A percentile compares a stretch with the other conserved stretches of the same genome.
These are phyloP conservation scores for Candida argentea DNA, from an alignment of 805 yeast species.

Conservation along the genomic window DNA sequence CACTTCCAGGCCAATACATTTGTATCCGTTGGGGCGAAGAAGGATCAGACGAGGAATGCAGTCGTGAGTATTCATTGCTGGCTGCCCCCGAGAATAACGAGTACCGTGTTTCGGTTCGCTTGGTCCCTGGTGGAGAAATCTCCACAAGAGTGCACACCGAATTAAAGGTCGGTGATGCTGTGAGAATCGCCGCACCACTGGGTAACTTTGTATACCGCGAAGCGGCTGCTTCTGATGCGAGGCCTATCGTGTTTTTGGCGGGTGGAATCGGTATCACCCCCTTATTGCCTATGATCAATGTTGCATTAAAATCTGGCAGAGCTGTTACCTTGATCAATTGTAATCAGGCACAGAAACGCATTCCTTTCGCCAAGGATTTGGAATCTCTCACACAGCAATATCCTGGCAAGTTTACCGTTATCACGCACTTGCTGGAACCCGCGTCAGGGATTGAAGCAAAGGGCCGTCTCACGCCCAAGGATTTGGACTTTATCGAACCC, in stretches of 20 bases:
- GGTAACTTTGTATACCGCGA: conserved; percentile 36
- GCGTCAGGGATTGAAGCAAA: conserved; percentile 6
- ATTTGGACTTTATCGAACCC: conserved; percentile 12
- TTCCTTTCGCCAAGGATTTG: conserved; percentile 18
- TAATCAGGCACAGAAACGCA: conserved; percentile 9
- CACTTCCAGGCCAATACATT: conserved; percentile 39
- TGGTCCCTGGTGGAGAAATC: conserved; percentile 36
- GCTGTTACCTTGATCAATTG: conserved; percentile 26
- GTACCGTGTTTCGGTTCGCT: conserved; percentile 50
- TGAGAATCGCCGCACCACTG: conserved; percentile 48
- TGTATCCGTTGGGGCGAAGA: conserved; percentile 23
- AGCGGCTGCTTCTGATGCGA: conserved; percentile 10
- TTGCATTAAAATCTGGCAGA: conserved; percentile 21
- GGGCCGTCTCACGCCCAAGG: conserved; percentile 7
- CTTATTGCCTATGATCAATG: conserved; percentile 40
- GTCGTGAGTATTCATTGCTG: conserved; percentile 54
- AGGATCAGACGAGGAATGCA: conserved; percentile 29
- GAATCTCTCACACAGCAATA: conserved; percentile 7
- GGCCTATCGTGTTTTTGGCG: conserved; percentile 31
- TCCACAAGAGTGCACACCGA: conserved; percentile 41
- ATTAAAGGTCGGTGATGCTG: conserved; percentile 36
- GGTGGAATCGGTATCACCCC: conserved; percentile 71
- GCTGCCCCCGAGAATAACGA: conserved; percentile 22
- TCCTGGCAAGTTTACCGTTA: conserved; percentile 8
- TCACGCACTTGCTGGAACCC: no score